Conservation (phyloP, 352 stramenopile species). For the Phytophthora chlamydospora region DNA sequence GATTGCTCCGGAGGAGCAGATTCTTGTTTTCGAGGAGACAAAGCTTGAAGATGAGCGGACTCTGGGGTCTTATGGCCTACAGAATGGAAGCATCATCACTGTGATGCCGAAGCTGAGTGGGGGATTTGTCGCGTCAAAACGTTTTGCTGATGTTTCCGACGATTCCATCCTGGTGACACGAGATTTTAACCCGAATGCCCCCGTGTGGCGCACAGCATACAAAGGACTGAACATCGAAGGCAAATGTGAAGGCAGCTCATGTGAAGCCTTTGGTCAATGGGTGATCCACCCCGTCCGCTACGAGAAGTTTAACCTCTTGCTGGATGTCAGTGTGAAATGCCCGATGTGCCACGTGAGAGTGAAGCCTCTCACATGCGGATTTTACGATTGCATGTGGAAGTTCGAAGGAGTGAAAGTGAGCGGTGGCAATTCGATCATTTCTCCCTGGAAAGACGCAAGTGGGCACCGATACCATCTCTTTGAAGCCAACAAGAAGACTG, state of each 20-base stretch:
- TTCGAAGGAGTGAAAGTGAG: constrained; percentile 22
- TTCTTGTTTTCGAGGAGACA: constrained; percentile 10
- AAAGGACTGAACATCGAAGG: constrained; percentile 38
- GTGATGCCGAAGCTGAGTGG: neutral
- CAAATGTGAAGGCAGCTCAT: constrained; percentile 7
- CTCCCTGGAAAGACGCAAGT: constrained; percentile 20
- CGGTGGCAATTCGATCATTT: constrained; percentile 17
- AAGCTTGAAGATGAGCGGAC: neutral
- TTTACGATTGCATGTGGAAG: constrained; percentile 41
- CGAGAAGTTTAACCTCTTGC: constrained; percentile 22
- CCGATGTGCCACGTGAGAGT: constrained; percentile 16
- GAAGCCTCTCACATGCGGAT: constrained; percentile 22
- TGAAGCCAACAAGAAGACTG: neutral
- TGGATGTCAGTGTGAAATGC: constrained; percentile 8
- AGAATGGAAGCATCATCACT: neutral
- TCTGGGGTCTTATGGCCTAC: neutral
- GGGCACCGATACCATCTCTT: constrained; percentile 2
- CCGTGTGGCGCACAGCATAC: constrained; percentile 9
- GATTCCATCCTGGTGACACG: constrained; percentile 2
- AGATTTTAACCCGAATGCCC: constrained; percentile 12
- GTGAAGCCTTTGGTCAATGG: constrained; percentile 18
- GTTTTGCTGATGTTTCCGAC: constrained; percentile 4
- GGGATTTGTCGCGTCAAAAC: neutral
- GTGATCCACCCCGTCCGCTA: constrained; percentile 20
- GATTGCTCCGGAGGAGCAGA: constrained; percentile 7